Conservation (phyloP, 768 basidiomycete genomes). For the Crassisporium funariophilum region DNA sequence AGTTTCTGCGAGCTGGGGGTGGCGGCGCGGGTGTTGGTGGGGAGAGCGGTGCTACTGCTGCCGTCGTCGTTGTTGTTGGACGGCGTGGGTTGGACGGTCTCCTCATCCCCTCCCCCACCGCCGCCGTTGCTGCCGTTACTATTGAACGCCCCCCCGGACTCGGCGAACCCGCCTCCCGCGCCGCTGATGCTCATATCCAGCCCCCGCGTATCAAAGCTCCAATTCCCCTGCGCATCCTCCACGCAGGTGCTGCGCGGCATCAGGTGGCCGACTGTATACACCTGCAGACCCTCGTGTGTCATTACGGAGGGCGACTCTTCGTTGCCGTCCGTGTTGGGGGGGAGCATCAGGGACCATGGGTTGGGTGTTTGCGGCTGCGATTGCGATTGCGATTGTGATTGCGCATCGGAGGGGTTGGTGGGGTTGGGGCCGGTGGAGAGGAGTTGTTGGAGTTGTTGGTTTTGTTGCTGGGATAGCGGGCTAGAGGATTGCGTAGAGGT, state of each 20-base stretch:
- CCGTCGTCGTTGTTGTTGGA: no score
- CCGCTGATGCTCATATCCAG: no score
- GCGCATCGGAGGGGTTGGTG: no score
- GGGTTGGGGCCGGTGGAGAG: no score
- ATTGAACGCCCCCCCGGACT: no score
- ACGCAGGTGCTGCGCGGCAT: constrained; percentile 51
- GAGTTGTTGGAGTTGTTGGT: constrained; percentile 10
- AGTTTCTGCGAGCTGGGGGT: constrained; percentile 44
- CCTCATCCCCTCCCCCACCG: constrained; percentile 28
- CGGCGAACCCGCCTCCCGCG: constrained; percentile 25
- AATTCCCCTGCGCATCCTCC: constrained; percentile 55
- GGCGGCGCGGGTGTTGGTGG: constrained; percentile 4
- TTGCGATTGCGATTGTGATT: no score
- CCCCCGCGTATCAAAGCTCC: constrained; percentile 53
- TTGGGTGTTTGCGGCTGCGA: constrained; percentile 6
- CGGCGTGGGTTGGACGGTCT: no score
- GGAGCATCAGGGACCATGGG: constrained; percentile 18
- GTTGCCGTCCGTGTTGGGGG: constrained; percentile 1
- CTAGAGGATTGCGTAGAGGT: not conserved
- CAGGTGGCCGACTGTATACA: constrained; percentile 80
- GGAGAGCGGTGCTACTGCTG: constrained; percentile 17
- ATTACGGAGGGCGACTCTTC: constrained; percentile 15
- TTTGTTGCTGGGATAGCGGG: constrained; percentile 6
- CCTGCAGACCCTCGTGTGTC: constrained; percentile 70
- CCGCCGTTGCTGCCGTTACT: no score